A percentile compares a stretch with the other conserved stretches of the same genome.
These are phyloP conservation scores for Ceratocystis ficicola DNA, from an alignment of 2,329 filamentous ascomycete genomes.

Conservation along the genomic window DNA sequence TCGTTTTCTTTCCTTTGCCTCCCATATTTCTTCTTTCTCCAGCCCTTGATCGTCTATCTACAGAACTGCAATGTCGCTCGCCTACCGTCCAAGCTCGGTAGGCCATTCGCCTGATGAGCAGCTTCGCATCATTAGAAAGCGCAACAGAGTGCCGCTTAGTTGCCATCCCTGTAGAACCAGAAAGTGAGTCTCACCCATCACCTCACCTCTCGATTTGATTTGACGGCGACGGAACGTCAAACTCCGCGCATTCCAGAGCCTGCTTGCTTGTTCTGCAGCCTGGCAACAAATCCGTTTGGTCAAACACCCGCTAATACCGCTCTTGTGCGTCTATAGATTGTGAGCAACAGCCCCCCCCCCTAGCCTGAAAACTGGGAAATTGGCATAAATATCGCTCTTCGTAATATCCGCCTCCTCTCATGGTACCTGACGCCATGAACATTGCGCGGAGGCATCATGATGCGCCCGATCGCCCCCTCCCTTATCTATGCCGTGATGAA, in stretches of 20 bases:
- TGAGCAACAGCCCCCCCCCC: slow-evolving; percentile 12
- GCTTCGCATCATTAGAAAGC: slow-evolving; percentile 78
- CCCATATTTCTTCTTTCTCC: neutral
- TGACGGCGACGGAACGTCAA: neutral
- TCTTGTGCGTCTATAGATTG: slow-evolving; percentile 15
- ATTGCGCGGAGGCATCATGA: no score
- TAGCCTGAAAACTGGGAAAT: no score
- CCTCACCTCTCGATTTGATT: neutral
- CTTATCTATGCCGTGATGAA: no score
- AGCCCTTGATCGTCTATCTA: neutral
- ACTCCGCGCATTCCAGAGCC: neutral
- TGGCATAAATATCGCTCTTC: no score
- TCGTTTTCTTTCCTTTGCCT: neutral
- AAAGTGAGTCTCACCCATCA: slow-evolving; percentile 49
- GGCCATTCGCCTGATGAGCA: slow-evolving; percentile 72
- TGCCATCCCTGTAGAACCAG: slow-evolving; percentile 83
- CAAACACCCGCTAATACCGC: slow-evolving; percentile 5
- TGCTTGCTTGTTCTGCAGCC: neutral
- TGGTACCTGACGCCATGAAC: no score
- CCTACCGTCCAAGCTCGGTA: slow-evolving; percentile 62
- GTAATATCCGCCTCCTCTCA: no score
- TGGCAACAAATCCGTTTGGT: neutral
- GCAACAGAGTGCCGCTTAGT: slow-evolving; percentile 82
- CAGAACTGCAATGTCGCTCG: slow-evolving; percentile 51
- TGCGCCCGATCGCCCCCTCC: no score